Evolutionary conservation across 305 asterid genomes (phyloP).

Genomic region (Euphrasia arctica): DNA sequence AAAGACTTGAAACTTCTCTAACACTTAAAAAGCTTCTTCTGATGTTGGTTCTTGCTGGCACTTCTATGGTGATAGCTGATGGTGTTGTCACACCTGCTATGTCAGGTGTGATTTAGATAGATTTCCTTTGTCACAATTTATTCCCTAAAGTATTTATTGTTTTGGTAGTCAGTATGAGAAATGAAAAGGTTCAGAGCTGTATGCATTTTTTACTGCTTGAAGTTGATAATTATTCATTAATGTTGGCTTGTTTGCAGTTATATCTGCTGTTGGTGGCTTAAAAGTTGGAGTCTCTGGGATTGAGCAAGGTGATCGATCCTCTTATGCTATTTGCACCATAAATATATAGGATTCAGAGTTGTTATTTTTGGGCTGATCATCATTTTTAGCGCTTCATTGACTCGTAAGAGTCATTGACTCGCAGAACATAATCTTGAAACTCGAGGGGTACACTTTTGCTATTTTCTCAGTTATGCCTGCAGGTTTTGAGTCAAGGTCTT

Average conservation of each 20-base stretch:
- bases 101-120: constrained; percentile 66
- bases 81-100: constrained; percentile 99
- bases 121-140: constrained; percentile 31
- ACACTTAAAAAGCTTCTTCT: constrained; percentile 84
- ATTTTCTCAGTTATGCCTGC: constrained; percentile 15
- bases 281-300: constrained; percentile 85
- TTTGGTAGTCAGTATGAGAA: constrained; percentile 40
- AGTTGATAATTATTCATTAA: constrained; percentile 24
- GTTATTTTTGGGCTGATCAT: constrained; percentile 24
- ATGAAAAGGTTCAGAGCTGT: constrained; percentile 17
- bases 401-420: constrained; percentile 1
- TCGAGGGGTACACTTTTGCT: constrained; percentile 5
- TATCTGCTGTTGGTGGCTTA: constrained; percentile 95
- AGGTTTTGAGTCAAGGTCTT: constrained; percentile 16
- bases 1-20: constrained; percentile 83
- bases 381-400: constrained; percentile 8
- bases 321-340: constrained; percentile 23
- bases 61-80: constrained; percentile 99
- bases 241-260: constrained; percentile 54
- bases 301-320: constrained; percentile 61
- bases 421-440: constrained; percentile 16
- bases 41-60: constrained; percentile 96
- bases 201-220: constrained; percentile 27
- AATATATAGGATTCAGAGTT: constrained; percentile 6
- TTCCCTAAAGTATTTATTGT: constrained; percentile 26